Conservation (phyloP, 1,284 basidiomycete species). For the Phlebopus sp. region DNA sequence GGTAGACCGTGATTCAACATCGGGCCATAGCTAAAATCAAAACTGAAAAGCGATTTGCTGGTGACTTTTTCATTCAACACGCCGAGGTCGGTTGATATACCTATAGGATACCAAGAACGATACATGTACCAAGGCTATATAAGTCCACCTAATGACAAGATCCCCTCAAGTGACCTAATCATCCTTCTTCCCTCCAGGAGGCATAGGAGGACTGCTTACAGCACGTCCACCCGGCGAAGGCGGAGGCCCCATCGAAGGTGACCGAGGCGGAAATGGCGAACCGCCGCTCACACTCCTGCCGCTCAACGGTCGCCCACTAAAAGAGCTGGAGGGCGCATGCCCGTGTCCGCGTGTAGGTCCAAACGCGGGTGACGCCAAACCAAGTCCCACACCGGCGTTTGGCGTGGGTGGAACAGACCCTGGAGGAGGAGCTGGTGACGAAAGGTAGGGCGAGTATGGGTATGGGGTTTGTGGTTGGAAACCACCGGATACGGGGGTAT, state of each 20-base stretch:
- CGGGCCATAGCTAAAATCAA: no score
- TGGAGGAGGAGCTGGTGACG: slow-evolving; percentile 8
- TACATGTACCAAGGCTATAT: neutral
- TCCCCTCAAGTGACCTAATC: slow-evolving; percentile 32
- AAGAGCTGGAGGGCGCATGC: slow-evolving; percentile 5
- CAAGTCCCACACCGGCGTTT: slow-evolving; percentile 34
- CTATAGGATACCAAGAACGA: no score
- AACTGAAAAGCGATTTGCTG: no score
- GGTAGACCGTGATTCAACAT: no score
- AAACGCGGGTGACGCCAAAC: slow-evolving; percentile 28
- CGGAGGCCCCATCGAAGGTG: slow-evolving; percentile 22
- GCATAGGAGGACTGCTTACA: slow-evolving; percentile 23
- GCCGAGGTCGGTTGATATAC: no score
- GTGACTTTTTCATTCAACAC: no score
- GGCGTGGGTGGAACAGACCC: slow-evolving; percentile 31
- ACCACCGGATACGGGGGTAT: slow-evolving; percentile 36
- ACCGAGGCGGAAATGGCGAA: slow-evolving; percentile 9
- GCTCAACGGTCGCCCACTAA: slow-evolving; percentile 4
- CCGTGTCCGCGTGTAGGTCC: slow-evolving; percentile 17
- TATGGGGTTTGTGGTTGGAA: slow-evolving; percentile 34
- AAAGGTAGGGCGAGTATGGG: slow-evolving; percentile 33
- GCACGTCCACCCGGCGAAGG: slow-evolving; percentile 14
- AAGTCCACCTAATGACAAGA: neutral
- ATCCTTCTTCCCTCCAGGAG: slow-evolving; percentile 40
- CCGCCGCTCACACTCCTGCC: slow-evolving; percentile 17